Conservation (phyloP, 108 stramenopile genomes). For the Fragilaria crotonensis region DNA sequence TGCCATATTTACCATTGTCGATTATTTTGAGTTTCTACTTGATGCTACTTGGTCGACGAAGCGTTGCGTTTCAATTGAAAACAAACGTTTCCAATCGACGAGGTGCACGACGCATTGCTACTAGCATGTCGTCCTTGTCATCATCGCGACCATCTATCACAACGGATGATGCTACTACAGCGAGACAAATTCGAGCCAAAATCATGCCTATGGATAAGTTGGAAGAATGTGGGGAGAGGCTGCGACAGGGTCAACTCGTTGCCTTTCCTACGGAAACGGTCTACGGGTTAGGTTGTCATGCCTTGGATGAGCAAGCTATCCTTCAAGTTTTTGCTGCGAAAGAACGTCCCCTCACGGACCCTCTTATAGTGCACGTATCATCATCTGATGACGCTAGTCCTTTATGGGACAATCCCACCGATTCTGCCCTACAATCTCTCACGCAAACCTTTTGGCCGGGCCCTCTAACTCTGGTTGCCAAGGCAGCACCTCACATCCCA, state of each 20-base stretch:
- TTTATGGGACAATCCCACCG: conserved; percentile 56
- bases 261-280: conserved; percentile 98
- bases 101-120: too few species aligned
- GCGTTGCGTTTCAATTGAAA: too few species aligned
- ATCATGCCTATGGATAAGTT: conserved; percentile 17
- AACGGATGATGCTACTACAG: too few species aligned
- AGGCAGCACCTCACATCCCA: conserved; percentile 71
- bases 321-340: conserved; percentile 88
- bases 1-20: too few species aligned
- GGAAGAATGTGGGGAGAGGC: conserved; percentile 49
- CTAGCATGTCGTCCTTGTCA: too few species aligned
- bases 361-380: conserved; percentile 93
- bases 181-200: conserved; percentile 9
- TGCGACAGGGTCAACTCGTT: conserved; percentile 63
- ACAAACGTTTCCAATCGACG: too few species aligned
- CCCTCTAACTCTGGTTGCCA: conserved; percentile 85
- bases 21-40: too few species aligned
- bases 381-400: conserved; percentile 43
- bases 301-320: conserved; percentile 80
- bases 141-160: too few species aligned
- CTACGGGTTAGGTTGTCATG: conserved; percentile 97
- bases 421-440: conserved; percentile 42
- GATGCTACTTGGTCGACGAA: too few species aligned
- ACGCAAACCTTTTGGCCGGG: conserved; percentile 87
- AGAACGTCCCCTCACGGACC: conserved; percentile 91